Conservation (phyloP, 2,329 filamentous ascomycete species). For the Fusarium sp. region DNA sequence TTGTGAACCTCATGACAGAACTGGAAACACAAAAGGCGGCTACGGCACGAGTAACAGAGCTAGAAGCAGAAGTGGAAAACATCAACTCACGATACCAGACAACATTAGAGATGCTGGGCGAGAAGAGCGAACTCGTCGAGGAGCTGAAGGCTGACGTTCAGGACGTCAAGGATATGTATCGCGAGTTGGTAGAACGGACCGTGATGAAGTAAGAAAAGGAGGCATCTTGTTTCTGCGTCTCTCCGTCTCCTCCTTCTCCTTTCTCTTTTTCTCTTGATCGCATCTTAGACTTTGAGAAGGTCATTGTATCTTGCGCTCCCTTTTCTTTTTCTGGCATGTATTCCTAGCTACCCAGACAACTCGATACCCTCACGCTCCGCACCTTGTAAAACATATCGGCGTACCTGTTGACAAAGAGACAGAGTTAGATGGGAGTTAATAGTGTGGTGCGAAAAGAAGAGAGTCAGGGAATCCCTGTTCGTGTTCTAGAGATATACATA, state of each 20-base stretch:
- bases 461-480: slow-evolving; percentile 2
- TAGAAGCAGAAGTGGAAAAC: slow-evolving; percentile 76
- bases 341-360: slow-evolving; percentile 52
- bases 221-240: background rate
- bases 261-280: background rate
- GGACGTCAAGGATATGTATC: slow-evolving; percentile 96
- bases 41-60: slow-evolving; percentile 68
- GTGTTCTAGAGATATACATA: slow-evolving; percentile 56
- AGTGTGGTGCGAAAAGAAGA: background rate
- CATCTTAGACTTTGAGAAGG: slow-evolving; percentile 12
- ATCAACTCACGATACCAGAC: slow-evolving; percentile 87
- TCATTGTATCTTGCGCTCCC: slow-evolving; percentile 22
- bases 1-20: slow-evolving; percentile 91
- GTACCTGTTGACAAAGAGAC: slow-evolving; percentile 64
- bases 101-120: slow-evolving; percentile 92
- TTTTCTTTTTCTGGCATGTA: slow-evolving; percentile 31
- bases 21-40: slow-evolving; percentile 76
- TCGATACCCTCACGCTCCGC: slow-evolving; percentile 89
- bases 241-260: background rate
- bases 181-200: slow-evolving; percentile 88
- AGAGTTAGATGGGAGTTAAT: slow-evolving; percentile 41
- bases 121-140: slow-evolving; percentile 96
- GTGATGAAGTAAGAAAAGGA: slow-evolving; percentile 71
- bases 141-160: slow-evolving; percentile 89
- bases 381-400: slow-evolving; percentile 79